A percentile compares a stretch with the other conserved stretches of the same genome.
phyloP scores from a whole-genome alignment of 768 basidiomycete genomes.

The Suillus sp. region DNA sequence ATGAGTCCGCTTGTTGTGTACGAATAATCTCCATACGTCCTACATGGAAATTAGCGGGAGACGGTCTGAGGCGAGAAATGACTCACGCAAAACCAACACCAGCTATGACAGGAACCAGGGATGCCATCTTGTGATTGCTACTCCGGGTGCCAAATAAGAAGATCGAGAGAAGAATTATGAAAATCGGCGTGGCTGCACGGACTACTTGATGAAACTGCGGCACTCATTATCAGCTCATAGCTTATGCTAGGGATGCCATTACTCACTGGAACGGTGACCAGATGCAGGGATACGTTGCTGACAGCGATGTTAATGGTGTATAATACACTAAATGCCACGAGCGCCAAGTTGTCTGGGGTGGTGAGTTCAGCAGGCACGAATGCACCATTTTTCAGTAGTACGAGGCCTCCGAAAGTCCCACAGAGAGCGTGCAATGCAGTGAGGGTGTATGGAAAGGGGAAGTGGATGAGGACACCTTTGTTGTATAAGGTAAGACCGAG shows the following conservation, averaged over 20 bases:
- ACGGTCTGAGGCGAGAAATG: not conserved
- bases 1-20: conserved; percentile 84
- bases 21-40: conserved; percentile 95
- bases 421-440: conserved; percentile 91
- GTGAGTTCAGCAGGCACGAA: conserved; percentile 61
- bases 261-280: conserved; percentile 89
- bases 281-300: conserved; percentile 85
- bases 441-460: conserved; percentile 95
- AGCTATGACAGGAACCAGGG: conserved; percentile 81
- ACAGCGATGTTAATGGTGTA: conserved; percentile 95
- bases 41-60: conserved; percentile 29
- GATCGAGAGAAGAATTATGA: conserved; percentile 80
- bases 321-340: conserved; percentile 82
- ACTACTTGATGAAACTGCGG: conserved; percentile 95
- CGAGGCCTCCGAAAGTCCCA: conserved; percentile 77
- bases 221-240: not conserved
- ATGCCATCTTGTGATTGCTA: conserved; percentile 62
- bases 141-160: conserved; percentile 65
- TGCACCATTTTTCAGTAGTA: conserved; percentile 57
- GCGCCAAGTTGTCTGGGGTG: conserved; percentile 53
- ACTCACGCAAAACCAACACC: conserved; percentile 89
- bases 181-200: conserved; percentile 89
- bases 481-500: conserved; percentile 93
- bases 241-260: not conserved
- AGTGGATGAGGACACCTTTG: conserved; percentile 87